Evolutionary conservation across 352 stramenopile genomes (phyloP).

Genomic region (Phytophthora nicotianae): DNA sequence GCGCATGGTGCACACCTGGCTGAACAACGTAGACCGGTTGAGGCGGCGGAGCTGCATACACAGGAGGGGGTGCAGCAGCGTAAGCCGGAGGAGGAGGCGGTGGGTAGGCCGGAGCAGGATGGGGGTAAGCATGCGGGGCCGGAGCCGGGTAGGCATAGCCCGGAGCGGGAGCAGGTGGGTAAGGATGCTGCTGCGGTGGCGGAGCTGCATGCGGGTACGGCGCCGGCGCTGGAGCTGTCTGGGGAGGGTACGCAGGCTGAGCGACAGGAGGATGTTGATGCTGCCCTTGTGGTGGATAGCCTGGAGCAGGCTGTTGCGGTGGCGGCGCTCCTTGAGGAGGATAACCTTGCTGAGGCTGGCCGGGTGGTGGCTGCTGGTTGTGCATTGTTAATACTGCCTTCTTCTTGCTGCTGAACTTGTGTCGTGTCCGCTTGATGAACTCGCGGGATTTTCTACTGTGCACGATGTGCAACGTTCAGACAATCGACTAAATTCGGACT

Average conservation of each 20-base stretch:
- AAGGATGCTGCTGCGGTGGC: constrained; percentile 5
- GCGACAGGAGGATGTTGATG: constrained; percentile 26
- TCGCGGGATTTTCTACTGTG: not conserved
- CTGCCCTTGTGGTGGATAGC: constrained; percentile 30
- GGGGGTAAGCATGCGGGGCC: constrained; percentile 13
- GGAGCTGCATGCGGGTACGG: not conserved
- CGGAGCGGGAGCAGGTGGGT: constrained; percentile 11
- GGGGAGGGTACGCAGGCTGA: constrained; percentile 31
- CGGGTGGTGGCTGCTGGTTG: constrained; percentile 21
- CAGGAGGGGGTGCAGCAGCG: constrained; percentile 13
- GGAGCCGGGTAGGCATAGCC: constrained; percentile 15
- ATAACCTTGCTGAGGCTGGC: constrained; percentile 31
- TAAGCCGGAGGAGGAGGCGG: constrained; percentile 19
- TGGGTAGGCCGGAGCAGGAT: constrained; percentile 8
- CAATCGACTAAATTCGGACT: constrained; percentile 26
- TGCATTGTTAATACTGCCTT: constrained; percentile 25
- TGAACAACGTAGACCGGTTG: constrained; percentile 42
- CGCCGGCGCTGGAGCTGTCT: constrained; percentile 8
- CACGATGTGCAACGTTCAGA: not conserved
- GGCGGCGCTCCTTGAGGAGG: constrained; percentile 28
- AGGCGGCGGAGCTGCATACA: constrained; percentile 16
- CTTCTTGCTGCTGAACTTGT: constrained; percentile 17
- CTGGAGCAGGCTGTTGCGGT: constrained; percentile 22
- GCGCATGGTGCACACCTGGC: constrained; percentile 30
- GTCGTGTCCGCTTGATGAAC: not conserved